Conservation (phyloP, 1,284 basidiomycete genomes). For the Rhodotorula mucilaginosa region DNA sequence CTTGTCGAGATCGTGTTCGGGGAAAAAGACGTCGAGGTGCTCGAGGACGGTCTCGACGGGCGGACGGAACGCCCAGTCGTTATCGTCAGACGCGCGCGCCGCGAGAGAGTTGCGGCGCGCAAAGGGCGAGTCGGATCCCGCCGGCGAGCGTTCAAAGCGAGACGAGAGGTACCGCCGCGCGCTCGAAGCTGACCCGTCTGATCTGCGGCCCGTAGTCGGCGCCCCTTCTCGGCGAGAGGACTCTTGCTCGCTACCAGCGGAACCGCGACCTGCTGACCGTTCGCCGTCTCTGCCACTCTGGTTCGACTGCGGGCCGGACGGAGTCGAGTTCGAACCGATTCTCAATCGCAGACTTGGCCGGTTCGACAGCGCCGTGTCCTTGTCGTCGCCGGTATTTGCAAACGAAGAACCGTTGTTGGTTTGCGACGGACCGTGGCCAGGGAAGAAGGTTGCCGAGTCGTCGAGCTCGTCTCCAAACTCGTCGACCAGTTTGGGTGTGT, state of each 20-base stretch:
- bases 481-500: constrained; percentile 25
- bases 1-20: constrained; percentile 91
- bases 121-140: constrained; percentile 10
- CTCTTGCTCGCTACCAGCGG: not conserved
- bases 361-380: constrained; percentile 2
- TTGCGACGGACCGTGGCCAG: constrained; percentile 24
- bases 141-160: not conserved
- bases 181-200: not conserved
- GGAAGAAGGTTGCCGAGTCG: constrained; percentile 31
- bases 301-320: not conserved
- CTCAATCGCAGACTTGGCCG: constrained; percentile 31
- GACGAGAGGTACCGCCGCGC: not conserved
- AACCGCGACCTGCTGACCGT: not conserved
- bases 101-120: constrained; percentile 36
- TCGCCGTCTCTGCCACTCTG: constrained; percentile 2
- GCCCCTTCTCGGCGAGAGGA: not conserved
- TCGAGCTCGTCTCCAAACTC: constrained; percentile 38
- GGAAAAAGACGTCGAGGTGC: constrained; percentile 91
- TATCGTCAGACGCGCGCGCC: constrained; percentile 32
- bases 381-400: not conserved
- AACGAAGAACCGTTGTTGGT: constrained; percentile 1
- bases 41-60: constrained; percentile 92
- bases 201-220: not conserved
- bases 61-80: constrained; percentile 66
- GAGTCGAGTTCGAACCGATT: constrained; percentile 24